A percentile compares a stretch with the other conserved stretches of the same genome.
These are phyloP conservation scores for Erythrobasidium hasegawianum DNA, from an alignment of 1,284 basidiomycete genomes.

Conservation along the genomic window DNA sequence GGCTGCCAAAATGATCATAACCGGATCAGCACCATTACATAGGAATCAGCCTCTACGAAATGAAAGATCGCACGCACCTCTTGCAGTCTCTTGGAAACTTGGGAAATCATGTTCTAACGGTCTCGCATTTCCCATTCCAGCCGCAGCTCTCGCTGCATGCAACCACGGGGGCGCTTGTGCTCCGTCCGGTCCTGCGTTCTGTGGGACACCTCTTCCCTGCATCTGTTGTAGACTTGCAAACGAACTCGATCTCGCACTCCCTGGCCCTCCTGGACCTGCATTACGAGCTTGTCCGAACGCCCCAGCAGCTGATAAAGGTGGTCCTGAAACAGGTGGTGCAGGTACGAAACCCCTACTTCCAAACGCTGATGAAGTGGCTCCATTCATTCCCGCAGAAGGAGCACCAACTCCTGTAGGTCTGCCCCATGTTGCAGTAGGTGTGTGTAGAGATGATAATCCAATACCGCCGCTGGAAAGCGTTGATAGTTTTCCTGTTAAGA, in stretches of 20 bases:
- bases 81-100: constrained; percentile 30
- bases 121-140: constrained; percentile 6
- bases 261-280: neutral
- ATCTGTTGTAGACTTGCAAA: constrained; percentile 8
- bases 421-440: constrained; percentile 22
- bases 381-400: neutral
- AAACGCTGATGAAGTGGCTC: constrained; percentile 7
- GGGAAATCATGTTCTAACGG: constrained; percentile 24
- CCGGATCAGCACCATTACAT: too few relatives aligned
- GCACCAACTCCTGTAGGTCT: constrained; percentile 15
- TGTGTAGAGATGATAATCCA: neutral
- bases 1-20: too few relatives aligned
- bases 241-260: too few relatives aligned
- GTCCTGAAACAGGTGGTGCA: constrained; percentile 6
- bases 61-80: constrained; percentile 8
- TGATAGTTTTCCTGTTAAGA: constrained; percentile 45
- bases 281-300: neutral
- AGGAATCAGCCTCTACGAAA: too few relatives aligned
- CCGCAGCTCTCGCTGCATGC: constrained; percentile 3
- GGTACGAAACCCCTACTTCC: constrained; percentile 25
- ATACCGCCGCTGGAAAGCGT: constrained; percentile 35
- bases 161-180: constrained; percentile 9
- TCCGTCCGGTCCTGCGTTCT: constrained; percentile 2
- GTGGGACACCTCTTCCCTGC: constrained; percentile 10
- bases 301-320: neutral